Conservation (phyloP, 139 green algal genomes). For the Gonium pectorale region DNA sequence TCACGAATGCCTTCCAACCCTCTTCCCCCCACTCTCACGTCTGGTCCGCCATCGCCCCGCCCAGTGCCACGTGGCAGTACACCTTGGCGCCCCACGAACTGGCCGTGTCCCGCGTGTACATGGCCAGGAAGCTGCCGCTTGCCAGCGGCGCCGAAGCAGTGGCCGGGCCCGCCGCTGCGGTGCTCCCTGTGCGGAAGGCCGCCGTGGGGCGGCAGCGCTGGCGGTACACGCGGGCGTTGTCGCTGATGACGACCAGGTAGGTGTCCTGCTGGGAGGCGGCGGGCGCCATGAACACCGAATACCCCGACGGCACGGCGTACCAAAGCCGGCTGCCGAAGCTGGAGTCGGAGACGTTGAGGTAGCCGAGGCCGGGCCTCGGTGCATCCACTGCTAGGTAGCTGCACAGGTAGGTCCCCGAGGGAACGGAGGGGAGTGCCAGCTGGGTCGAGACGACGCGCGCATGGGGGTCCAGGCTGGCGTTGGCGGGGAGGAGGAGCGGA, state of each 20-base stretch:
- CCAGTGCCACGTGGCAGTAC: slow-evolving; percentile 24
- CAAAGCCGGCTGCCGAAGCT: neutral
- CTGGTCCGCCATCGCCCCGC: neutral
- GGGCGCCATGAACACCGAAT: neutral
- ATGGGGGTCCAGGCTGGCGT: neutral
- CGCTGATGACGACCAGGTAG: neutral
- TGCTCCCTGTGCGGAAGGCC: too few species aligned
- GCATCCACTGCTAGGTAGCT: neutral
- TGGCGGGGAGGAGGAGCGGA: neutral
- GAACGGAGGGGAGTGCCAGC: neutral
- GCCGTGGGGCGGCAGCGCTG: neutral
- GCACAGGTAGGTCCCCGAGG: slow-evolving; percentile 12
- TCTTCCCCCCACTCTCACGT: neutral
- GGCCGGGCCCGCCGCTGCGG: neutral
- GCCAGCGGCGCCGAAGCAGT: neutral
- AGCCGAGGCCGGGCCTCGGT: neutral
- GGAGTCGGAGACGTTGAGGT: neutral
- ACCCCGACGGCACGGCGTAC: neutral
- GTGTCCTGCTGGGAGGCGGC: neutral
- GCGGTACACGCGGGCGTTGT: neutral
- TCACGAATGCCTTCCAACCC: too few species aligned
- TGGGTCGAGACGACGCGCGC: neutral
- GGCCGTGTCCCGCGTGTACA: neutral
- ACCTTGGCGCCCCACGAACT: slow-evolving; percentile 9
- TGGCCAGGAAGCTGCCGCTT: neutral